phyloP scores from a whole-genome alignment of 768 basidiomycete genomes.

The Russula griseocarnosa region DNA sequence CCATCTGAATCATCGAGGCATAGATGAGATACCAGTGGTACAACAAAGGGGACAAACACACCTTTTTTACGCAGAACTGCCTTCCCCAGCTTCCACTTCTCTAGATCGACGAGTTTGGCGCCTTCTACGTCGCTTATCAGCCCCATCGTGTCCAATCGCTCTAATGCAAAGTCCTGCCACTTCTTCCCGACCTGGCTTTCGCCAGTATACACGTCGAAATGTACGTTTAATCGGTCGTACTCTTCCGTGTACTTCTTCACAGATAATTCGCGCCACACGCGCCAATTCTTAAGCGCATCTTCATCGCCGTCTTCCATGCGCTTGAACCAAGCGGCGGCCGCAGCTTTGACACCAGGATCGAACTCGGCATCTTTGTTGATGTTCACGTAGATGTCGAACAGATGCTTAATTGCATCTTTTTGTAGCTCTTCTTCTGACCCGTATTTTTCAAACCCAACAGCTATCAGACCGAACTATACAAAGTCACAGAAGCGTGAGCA shows the following conservation, averaged over 20 bases:
- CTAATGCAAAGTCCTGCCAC: slow-evolving; percentile 69
- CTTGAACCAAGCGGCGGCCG: slow-evolving; percentile 86
- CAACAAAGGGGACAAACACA: slow-evolving; percentile 31
- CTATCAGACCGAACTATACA: slow-evolving; percentile 75
- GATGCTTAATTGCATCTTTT: slow-evolving; percentile 88
- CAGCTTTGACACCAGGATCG: slow-evolving; percentile 66
- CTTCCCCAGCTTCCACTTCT: slow-evolving; percentile 87
- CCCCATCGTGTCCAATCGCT: slow-evolving; percentile 62
- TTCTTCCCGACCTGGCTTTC: slow-evolving; percentile 77
- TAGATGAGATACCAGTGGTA: neutral
- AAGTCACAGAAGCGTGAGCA: neutral
- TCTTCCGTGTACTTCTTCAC: slow-evolving; percentile 85
- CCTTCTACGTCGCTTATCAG: slow-evolving; percentile 75
- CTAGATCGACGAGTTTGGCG: slow-evolving; percentile 82
- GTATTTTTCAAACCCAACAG: slow-evolving; percentile 88
- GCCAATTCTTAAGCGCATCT: slow-evolving; percentile 80
- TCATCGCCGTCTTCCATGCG: slow-evolving; percentile 94
- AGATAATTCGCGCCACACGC: slow-evolving; percentile 86
- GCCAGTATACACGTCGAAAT: slow-evolving; percentile 89
- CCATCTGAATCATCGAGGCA: slow-evolving; percentile 56
- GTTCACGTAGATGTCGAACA: slow-evolving; percentile 92
- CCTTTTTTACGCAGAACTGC: slow-evolving; percentile 86
- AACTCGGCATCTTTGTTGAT: slow-evolving; percentile 80
- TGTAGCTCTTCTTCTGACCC: slow-evolving; percentile 81
- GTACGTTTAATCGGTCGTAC: slow-evolving; percentile 84